phyloP scores from a whole-genome alignment of 768 basidiomycete genomes.

The Tricholoma bakamatsutake region DNA sequence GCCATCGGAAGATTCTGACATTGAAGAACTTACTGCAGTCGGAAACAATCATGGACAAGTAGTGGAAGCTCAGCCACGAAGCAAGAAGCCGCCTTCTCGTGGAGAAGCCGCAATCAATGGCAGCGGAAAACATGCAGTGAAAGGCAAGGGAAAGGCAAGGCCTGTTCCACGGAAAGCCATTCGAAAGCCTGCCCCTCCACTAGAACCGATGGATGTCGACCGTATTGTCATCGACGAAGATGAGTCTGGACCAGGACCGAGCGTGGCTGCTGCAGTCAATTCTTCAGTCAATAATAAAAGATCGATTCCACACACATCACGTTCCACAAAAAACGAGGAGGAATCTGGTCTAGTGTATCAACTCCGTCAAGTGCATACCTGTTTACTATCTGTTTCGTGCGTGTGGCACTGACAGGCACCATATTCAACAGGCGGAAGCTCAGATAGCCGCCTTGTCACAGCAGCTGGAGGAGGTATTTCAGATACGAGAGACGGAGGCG shows the following conservation, averaged over 20 bases:
- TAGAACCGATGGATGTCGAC: constrained; percentile 18
- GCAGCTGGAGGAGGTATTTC: constrained; percentile 55
- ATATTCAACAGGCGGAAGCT: constrained; percentile 27
- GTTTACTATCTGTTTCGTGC: not conserved
- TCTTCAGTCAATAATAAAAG: constrained; percentile 9
- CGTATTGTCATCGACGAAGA: constrained; percentile 15
- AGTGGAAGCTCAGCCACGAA: not conserved
- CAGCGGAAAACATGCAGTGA: constrained; percentile 24
- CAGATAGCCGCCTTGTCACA: constrained; percentile 41
- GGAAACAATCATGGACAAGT: constrained; percentile 1
- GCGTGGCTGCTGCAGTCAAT: constrained; percentile 5
- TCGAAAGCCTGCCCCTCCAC: constrained; percentile 5
- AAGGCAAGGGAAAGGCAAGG: constrained; percentile 30
- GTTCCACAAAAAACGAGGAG: constrained; percentile 6
- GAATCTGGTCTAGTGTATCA: constrained; percentile 17
- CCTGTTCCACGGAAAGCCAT: constrained; percentile 19
- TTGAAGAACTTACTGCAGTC: constrained; percentile 8
- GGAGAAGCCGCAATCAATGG: constrained; percentile 12
- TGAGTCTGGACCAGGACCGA: constrained; percentile 5
- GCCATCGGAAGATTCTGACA: constrained; percentile 11
- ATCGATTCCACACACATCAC: constrained; percentile 2
- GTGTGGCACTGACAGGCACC: not conserved
- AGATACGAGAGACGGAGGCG: constrained; percentile 58
- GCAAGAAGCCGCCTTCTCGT: constrained; percentile 6
- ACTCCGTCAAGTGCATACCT: constrained; percentile 20